Evolutionary conservation across 805 yeast species (phyloP).

Genomic region (Kazachstania bromeliacearum): DNA sequence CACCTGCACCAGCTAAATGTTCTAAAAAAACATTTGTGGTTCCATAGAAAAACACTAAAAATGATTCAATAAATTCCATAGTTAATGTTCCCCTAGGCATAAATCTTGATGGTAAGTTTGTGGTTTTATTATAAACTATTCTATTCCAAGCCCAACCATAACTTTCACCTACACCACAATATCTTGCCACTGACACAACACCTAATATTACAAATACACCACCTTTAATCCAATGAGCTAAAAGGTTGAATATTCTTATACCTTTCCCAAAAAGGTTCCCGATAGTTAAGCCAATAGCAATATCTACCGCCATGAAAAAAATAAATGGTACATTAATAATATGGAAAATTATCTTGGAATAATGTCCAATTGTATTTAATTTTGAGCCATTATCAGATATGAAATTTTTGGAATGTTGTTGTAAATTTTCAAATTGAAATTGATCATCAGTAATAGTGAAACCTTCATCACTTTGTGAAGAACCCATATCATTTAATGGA

Average conservation of each 20-base stretch:
- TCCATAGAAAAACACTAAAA: conserved; percentile 80
- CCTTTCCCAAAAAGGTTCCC: conserved; percentile 65
- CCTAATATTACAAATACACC: conserved; percentile 79
- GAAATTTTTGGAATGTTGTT: too few relatives aligned
- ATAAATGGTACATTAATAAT: conserved; percentile 58
- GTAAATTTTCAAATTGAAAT: too few relatives aligned
- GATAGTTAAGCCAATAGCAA: conserved; percentile 48
- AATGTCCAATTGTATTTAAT: background rate
- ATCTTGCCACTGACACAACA: conserved; percentile 70
- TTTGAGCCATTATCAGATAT: too few relatives aligned
- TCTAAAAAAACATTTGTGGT: conserved; percentile 83
- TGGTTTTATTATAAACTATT: conserved; percentile 23
- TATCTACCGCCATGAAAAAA: conserved; percentile 46
- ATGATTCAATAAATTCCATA: conserved; percentile 79
- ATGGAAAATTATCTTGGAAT: background rate
- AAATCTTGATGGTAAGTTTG: conserved; percentile 10
- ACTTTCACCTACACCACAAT: conserved; percentile 67
- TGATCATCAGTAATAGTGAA: background rate
- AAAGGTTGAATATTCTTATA: conserved; percentile 56
- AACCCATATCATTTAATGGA: background rate
- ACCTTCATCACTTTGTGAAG: background rate
- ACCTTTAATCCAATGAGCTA: conserved; percentile 96
- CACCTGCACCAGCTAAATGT: conserved; percentile 70
- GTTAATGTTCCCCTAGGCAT: conserved; percentile 44
- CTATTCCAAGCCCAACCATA: conserved; percentile 91